phyloP scores from a whole-genome alignment of 2,329 filamentous ascomycete species.

The Xylariomycetidae sp. region DNA sequence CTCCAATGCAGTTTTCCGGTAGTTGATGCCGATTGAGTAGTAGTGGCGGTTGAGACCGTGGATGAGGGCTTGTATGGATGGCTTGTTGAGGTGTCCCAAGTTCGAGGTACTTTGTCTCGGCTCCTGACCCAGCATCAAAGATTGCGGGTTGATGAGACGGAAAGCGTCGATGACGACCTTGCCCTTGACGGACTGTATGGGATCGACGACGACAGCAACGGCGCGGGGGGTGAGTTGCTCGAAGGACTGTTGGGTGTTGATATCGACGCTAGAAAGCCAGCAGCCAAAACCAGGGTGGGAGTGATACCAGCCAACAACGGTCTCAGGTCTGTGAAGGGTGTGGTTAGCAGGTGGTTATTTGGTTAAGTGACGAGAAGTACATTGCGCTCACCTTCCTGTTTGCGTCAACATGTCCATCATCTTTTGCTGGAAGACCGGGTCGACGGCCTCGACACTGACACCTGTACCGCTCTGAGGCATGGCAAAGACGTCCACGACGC shows the following conservation, averaged over 20 bases:
- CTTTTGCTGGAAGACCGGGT: conserved; percentile 98
- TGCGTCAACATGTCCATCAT: conserved; percentile 99
- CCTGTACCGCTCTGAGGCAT: conserved; percentile 99
- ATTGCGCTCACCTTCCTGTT: conserved; percentile 75
- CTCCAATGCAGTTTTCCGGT: conserved; percentile 92
- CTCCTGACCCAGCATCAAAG: conserved; percentile 95
- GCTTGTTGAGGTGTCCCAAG: conserved; percentile 96
- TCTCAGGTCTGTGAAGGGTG: conserved; percentile 64
- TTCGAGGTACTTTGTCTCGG: conserved; percentile 97
- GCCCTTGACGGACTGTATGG: conserved; percentile 98
- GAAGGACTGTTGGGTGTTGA: conserved; percentile 99
- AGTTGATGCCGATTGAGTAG: conserved; percentile 98
- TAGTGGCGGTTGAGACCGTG: conserved; percentile 98
- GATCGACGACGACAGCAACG: conserved; percentile 95
- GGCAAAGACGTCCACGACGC: conserved; percentile 96
- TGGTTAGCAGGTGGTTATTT: no score
- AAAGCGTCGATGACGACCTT: conserved; percentile 99
- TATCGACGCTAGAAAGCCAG: conserved; percentile 98
- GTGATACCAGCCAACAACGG: conserved; percentile 98
- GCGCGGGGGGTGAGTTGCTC: conserved; percentile 95
- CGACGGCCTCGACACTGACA: conserved; percentile 96
- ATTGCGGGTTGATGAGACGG: conserved; percentile 96
- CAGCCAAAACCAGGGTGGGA: conserved; percentile 98
- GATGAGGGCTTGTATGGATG: conserved; percentile 97
- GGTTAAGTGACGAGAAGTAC: no score